A percentile compares a stretch with the other conserved stretches of the same genome.
These are phyloP conservation scores for Taphrina confusa DNA, from an alignment of 1,139 yeast species.

Conservation along the genomic window DNA sequence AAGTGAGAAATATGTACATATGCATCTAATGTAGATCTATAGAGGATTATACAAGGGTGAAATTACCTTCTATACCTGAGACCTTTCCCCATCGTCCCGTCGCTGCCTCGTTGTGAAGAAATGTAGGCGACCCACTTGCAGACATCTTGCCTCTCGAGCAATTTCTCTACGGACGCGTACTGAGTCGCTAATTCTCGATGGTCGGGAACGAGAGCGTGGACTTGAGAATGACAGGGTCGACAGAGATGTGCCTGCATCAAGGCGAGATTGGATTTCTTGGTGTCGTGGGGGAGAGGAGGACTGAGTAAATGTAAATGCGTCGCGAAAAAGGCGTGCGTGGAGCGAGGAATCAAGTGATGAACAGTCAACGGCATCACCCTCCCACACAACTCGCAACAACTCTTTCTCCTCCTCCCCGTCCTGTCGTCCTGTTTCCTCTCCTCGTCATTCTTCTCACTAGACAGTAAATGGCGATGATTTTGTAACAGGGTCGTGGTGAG, in stretches of 20 bases:
- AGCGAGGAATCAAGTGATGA: conserved; percentile 29
- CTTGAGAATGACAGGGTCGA: conserved; percentile 28
- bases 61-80: conserved; percentile 23
- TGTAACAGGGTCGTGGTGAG: not conserved
- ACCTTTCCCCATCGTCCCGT: conserved; percentile 10
- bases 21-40: too few species aligned
- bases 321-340: conserved; percentile 29
- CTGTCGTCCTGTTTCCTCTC: not conserved
- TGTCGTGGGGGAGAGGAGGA: not conserved
- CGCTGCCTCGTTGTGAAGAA: conserved; percentile 13
- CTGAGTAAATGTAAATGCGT: not conserved
- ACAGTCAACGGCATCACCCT: conserved; percentile 31
- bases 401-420: conserved; percentile 1
- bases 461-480: not conserved
- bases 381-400: conserved; percentile 25
- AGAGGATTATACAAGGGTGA: too few species aligned
- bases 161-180: conserved; percentile 1
- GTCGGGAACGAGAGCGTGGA: conserved; percentile 18
- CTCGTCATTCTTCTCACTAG: not conserved
- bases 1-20: too few species aligned
- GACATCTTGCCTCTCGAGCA: conserved; percentile 16
- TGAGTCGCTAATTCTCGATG: not conserved
- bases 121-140: conserved; percentile 15
- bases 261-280: not conserved
- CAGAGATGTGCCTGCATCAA: conserved; percentile 10